phyloP scores from a whole-genome alignment of 202 grass and related monocot genomes.

The Schoenoplectus tabernaemontani region DNA sequence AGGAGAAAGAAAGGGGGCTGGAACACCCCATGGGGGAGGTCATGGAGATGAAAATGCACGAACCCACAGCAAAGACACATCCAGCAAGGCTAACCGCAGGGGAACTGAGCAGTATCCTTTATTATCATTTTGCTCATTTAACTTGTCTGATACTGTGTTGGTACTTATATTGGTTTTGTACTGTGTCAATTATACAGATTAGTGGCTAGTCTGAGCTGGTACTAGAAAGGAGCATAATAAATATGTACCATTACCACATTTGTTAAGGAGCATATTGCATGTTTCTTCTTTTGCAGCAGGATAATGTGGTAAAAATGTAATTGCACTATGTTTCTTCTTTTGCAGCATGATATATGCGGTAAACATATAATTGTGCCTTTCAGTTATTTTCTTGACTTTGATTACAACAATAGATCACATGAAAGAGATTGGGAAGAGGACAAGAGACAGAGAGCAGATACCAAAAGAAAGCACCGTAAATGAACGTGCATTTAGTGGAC shows the following conservation, averaged over 20 bases:
- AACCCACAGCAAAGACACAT: slow-evolving; percentile 62
- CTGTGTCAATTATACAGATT: neutral
- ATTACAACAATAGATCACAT: slow-evolving; percentile 35
- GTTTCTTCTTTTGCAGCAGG: neutral
- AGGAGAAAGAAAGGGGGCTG: slow-evolving; percentile 71
- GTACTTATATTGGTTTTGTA: neutral
- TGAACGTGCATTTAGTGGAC: slow-evolving; percentile 27
- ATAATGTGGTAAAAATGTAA: neutral
- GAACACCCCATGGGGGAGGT: slow-evolving; percentile 53
- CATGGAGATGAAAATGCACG: slow-evolving; percentile 68
- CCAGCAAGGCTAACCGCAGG: slow-evolving; percentile 69
- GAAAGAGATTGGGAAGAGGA: slow-evolving; percentile 97
- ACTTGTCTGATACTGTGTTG: neutral
- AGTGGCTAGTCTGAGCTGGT: neutral
- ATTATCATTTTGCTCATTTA: neutral
- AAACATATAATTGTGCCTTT: too few relatives aligned
- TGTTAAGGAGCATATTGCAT: neutral
- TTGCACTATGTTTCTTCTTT: too few relatives aligned
- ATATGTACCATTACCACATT: too few relatives aligned
- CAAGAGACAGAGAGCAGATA: slow-evolving; percentile 69
- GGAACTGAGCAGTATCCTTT: slow-evolving; percentile 72
- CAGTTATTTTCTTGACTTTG: slow-evolving; percentile 20
- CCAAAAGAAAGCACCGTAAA: slow-evolving; percentile 90
- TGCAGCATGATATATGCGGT: too few relatives aligned
- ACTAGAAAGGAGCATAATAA: too few relatives aligned